phyloP scores from a whole-genome alignment of 306 rosid species.

The Cucurbita argyrosperma region DNA sequence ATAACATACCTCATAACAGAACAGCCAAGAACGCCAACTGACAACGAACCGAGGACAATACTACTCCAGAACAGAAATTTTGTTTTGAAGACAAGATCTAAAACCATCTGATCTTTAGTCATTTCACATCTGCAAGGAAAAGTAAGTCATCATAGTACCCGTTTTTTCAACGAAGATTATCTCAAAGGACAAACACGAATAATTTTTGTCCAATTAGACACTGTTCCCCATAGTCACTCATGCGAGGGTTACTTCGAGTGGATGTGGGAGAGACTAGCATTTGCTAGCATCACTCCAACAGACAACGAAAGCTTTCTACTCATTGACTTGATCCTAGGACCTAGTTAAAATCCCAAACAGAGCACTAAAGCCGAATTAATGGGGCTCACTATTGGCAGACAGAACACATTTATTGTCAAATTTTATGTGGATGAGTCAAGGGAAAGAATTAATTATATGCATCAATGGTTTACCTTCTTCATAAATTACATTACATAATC shows the following conservation, averaged over 20 bases:
- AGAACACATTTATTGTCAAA: not conserved
- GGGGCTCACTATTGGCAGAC: not conserved
- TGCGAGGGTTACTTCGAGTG: not conserved
- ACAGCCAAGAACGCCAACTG: slow-evolving; percentile 68
- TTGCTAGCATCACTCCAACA: not conserved
- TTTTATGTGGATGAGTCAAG: not conserved
- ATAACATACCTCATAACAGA: slow-evolving; percentile 31
- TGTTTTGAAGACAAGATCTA: slow-evolving; percentile 34
- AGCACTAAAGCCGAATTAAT: not conserved
- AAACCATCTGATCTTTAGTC: slow-evolving; percentile 75
- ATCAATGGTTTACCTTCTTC: not conserved
- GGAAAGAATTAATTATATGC: not conserved
- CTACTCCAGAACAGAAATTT: slow-evolving; percentile 52
- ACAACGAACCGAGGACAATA: slow-evolving; percentile 45
- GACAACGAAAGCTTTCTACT: not conserved
- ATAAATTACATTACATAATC: not conserved
- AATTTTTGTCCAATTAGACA: too few species aligned
- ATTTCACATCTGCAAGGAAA: slow-evolving; percentile 49
- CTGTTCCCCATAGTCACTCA: not conserved
- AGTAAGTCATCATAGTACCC: not conserved
- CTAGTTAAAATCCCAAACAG: not conserved
- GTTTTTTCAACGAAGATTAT: not conserved
- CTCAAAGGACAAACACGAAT: not conserved
- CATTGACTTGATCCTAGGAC: not conserved
- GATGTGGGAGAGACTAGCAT: not conserved